Evolutionary conservation across 371 early-diverging fungal species (phyloP), one percentile per base, ranked within the genome.

Genomic region (Saksenaea oblongispora): DNA sequence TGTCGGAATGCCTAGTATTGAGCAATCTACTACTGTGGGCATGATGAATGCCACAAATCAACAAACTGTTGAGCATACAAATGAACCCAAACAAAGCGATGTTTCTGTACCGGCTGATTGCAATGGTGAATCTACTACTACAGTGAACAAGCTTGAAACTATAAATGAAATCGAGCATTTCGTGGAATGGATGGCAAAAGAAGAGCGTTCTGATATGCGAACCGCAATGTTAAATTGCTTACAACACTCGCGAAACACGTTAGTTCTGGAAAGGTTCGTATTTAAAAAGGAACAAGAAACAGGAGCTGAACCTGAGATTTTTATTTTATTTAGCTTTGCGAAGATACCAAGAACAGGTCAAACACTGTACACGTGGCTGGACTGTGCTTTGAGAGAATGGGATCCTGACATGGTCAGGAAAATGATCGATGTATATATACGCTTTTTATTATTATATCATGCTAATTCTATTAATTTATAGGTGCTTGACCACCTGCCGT

Each of bases 401-500:
- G 51, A 47, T 47, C 51, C 51, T 47, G 51, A 18, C 22, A 18
- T 47, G 24, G 51, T 47, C n/a, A 47, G 22, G 51, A 47, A 47
- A 47, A 47, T 47, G 22, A 47, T 47, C 11, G 18, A 47, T n/a
- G 51, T 47, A 10, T 22, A 22, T 47, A 44, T 44, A 3, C 44
- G n/a, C 17, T n/a, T n/a, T 2, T n/a, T 15, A 15, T n/a, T 10
- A 9, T 22, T 17, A 3, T 17, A 22, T 18, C n/a, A 10, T 47
- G 22, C 9, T 39, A 11, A 11, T 47, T 47, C n/a, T 22, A 3
- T 5, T 22, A 2, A 14, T n/a, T 14, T 11, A 47, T 57, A 69
- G 69, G 36, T 58, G 3, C 31, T 69, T 14, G 26, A 54, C 2
- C 53, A 61, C 44, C 31, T 69, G 17, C 69, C 69, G 8, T 61